Evolutionary conservation across 257 asterid genomes (phyloP), one percentile per base, ranked within the genome.

Genomic region (Thymus quinquecostatus): DNA sequence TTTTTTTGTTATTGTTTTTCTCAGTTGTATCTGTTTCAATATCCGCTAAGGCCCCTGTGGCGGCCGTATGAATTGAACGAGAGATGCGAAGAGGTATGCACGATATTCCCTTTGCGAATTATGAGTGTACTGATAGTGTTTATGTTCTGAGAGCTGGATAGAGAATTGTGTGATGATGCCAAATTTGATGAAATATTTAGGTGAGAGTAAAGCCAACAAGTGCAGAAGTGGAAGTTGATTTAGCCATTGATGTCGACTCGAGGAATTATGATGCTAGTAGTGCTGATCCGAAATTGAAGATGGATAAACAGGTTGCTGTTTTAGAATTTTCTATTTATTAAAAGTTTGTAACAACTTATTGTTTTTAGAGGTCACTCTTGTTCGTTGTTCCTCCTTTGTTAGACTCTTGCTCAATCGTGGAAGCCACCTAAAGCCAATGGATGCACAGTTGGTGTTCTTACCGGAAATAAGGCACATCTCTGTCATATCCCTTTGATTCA

Each of bases 31-130:
- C 85, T 86, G 73, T 64, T 89, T 75, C 98, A 93, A 74, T 93
- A 78, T 78, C 96, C 96, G 3, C 77, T 87, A 12, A 86, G 97
- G 78, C 92, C 91, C 2, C 2, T 55, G 72, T 93, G 97, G 97
- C 81, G 98, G 50, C 97, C 98, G 0, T 93, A 93, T 80, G 98
- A 83, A 29, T 65, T 91, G 80, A 92, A 87, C 0, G 95, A 84
- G 3, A 79, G 82, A 70, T 86, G 96, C 73, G 59, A 86, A 55
- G 92, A 84, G 88, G 98, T 91, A 71, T 56, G 83, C 71, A 36
- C 62, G 13, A 1, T 30, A 55, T 70, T 59, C 29, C 51, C 13
- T 63, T 21, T 45, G 33, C 72, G 14, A 57, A 54, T 68, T 53
- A 49, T 34, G 11, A 21, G 27, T 65, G 41, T 59, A 10, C 40